Conservation (phyloP, 306 rosid species). For the Pueraria montana region DNA sequence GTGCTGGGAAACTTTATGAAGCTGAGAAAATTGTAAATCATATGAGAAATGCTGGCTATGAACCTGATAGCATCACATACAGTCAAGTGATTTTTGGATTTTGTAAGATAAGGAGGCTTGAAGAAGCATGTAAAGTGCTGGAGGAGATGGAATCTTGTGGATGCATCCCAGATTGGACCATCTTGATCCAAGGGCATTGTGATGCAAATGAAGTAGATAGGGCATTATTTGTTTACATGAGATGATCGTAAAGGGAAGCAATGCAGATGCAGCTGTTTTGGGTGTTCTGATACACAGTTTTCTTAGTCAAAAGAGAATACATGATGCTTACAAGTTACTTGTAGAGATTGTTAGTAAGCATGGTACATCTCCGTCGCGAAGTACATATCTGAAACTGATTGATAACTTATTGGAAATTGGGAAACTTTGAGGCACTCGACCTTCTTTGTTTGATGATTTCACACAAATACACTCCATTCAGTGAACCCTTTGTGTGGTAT, state of each 20-base stretch:
- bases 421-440: constrained; percentile 78
- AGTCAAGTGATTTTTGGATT: constrained; percentile 85
- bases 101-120: constrained; percentile 72
- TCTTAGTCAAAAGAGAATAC: constrained; percentile 60
- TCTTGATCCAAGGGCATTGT: constrained; percentile 92
- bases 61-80: constrained; percentile 83
- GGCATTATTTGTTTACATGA: constrained; percentile 67
- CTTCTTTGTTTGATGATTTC: constrained; percentile 74
- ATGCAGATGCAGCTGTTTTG: constrained; percentile 74
- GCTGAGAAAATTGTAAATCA: constrained; percentile 64
- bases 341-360: constrained; percentile 60
- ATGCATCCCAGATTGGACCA: constrained; percentile 88
- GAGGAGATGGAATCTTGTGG: constrained; percentile 87
- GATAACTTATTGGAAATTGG: constrained; percentile 59
- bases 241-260: constrained; percentile 71
- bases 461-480: constrained; percentile 66
- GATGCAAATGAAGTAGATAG: constrained; percentile 66
- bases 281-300: constrained; percentile 71
- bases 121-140: constrained; percentile 77
- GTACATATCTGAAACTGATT: constrained; percentile 68
- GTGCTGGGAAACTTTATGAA: constrained; percentile 72
- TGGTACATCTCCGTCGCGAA: constrained; percentile 69
- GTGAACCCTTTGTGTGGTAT: constrained; percentile 66
- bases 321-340: constrained; percentile 71
- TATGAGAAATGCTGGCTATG: constrained; percentile 81